Evolutionary conservation across 352 stramenopile species (phyloP).

Genomic region (Phytophthora hybrid): DNA sequence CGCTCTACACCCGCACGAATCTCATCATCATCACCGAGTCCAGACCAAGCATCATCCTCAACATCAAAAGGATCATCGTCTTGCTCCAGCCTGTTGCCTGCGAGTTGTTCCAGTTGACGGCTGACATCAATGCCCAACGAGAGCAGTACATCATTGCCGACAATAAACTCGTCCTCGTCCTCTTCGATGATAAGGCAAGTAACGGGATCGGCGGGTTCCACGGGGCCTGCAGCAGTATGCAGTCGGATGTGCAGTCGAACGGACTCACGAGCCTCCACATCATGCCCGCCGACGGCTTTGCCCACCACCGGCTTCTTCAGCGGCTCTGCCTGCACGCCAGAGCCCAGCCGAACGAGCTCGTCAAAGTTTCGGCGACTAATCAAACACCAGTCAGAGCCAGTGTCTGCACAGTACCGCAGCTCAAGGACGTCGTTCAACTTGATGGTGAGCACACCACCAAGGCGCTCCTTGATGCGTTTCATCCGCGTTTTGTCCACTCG

Average conservation of each 20-base stretch:
- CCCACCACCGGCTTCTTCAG: slow-evolving; percentile 1
- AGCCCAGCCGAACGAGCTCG: not conserved
- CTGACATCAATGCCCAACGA: slow-evolving; percentile 11
- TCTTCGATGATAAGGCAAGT: slow-evolving; percentile 16
- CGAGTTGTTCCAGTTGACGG: slow-evolving; percentile 4
- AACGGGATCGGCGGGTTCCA: slow-evolving; percentile 9
- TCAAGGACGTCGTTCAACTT: slow-evolving; percentile 7
- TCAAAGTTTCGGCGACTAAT: slow-evolving; percentile 7
- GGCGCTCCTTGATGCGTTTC: slow-evolving; percentile 20
- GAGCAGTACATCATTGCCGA: slow-evolving; percentile 9
- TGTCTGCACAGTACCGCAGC: slow-evolving; percentile 2
- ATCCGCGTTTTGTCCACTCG: not conserved
- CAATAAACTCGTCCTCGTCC: slow-evolving; percentile 19
- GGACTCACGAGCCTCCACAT: slow-evolving; percentile 7
- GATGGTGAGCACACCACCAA: slow-evolving; percentile 19
- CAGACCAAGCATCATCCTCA: not conserved
- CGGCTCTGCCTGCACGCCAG: not conserved
- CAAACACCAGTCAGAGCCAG: slow-evolving; percentile 6
- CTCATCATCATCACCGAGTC: not conserved
- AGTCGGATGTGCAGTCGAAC: not conserved
- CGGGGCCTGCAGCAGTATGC: slow-evolving; percentile 11
- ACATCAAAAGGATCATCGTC: not conserved
- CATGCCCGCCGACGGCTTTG: slow-evolving; percentile 10
- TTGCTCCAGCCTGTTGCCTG: not conserved
- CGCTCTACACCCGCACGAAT: slow-evolving; percentile 1